These are phyloP conservation scores for Corymbia calophylla DNA, from an alignment of 441 rosid genomes.

Conservation along the genomic window DNA sequence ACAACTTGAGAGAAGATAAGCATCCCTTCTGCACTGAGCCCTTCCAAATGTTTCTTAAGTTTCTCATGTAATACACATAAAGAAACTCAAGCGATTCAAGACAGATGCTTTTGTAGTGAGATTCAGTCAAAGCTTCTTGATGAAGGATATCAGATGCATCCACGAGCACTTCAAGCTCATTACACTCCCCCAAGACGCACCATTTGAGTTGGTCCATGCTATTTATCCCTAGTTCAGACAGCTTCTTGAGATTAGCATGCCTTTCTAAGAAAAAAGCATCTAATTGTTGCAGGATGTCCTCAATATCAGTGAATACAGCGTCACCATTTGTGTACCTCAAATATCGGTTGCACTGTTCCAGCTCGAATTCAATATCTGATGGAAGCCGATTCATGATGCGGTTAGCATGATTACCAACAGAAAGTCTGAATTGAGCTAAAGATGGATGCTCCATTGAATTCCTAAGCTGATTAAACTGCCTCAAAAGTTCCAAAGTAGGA, in stretches of 20 bases:
- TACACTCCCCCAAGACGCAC: not conserved
- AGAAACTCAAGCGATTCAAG: not conserved
- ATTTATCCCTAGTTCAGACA: not conserved
- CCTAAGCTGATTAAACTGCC: not conserved
- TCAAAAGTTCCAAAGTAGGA: not conserved
- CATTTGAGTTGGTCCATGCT: not conserved
- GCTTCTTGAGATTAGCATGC: not conserved
- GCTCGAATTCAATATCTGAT: not conserved
- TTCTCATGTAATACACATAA: not conserved
- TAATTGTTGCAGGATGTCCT: not conserved
- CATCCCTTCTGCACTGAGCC: not conserved
- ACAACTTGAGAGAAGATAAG: not conserved
- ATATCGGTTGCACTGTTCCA: not conserved
- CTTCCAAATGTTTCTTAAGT: not conserved
- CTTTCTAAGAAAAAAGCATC: not conserved
- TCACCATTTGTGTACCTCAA: not conserved
- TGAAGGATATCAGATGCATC: not conserved
- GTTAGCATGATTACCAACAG: not conserved
- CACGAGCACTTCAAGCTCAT: not conserved
- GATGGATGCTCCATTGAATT: not conserved
- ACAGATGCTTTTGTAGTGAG: not conserved
- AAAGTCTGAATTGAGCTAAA: not conserved
- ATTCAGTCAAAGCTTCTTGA: not conserved
- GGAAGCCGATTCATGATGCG: not conserved
- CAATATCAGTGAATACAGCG: not conserved